Conservation (phyloP, 2,329 filamentous ascomycete species). For the Clarireedia monteithiana region DNA sequence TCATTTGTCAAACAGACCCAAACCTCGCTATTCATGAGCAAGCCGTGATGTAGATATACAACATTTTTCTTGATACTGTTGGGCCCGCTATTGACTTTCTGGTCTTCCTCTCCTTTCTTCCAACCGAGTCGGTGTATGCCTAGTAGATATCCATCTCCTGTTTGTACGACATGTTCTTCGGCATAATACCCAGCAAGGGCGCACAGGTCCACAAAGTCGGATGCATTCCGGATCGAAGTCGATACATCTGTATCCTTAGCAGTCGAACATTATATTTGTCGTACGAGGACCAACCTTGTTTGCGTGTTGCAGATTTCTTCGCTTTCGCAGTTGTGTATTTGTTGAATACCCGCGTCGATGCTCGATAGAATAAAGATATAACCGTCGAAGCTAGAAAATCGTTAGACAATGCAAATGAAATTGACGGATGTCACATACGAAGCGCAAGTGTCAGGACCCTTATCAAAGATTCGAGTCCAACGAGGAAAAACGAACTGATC, state of each 20-base stretch:
- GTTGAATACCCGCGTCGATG: constrained; percentile 79
- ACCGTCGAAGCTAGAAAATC: constrained; percentile 58
- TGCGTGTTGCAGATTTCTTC: constrained; percentile 58
- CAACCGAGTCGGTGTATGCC: constrained; percentile 83
- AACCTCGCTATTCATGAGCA: constrained; percentile 98
- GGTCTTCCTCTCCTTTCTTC: constrained; percentile 72
- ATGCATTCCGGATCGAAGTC: constrained; percentile 71
- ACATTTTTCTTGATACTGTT: constrained; percentile 71
- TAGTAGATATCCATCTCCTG: constrained; percentile 85
- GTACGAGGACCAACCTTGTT: constrained; percentile 54
- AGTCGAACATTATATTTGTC: constrained; percentile 47
- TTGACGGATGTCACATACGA: constrained; percentile 45
- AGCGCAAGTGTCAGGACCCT: constrained; percentile 82
- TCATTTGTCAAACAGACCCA: constrained; percentile 91
- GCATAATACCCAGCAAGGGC: constrained; percentile 84
- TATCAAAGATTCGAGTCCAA: constrained; percentile 74
- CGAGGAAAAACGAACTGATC: constrained; percentile 72
- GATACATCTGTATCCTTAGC: constrained; percentile 53
- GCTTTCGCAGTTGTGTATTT: constrained; percentile 62
- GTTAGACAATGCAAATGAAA: background rate
- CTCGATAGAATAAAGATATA: constrained; percentile 73
- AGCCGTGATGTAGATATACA: constrained; percentile 87
- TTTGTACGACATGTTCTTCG: constrained; percentile 94
- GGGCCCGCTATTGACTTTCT: constrained; percentile 64
- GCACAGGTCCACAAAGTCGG: constrained; percentile 93